Evolutionary conservation across 2,329 filamentous ascomycete genomes (phyloP), one percentile per base, ranked within the genome.

Genomic region (Furcasterigmium sp.): DNA sequence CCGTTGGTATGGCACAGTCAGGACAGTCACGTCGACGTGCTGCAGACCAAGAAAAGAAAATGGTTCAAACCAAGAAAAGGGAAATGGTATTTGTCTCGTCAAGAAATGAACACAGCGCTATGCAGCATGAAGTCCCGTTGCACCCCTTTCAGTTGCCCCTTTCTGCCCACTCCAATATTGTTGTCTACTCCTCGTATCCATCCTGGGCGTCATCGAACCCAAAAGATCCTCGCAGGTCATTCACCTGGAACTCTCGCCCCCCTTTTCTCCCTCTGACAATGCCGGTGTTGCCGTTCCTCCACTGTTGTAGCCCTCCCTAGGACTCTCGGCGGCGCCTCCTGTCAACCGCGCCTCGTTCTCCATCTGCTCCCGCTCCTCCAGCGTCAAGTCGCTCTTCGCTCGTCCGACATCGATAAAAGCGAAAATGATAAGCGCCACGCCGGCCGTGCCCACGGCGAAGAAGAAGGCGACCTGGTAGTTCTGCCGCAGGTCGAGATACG

Each of bases 401-500:
- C 41, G 41, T 7, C 50, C 51, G 32, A 51, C 49, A 10, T 42
- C 63, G 4, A 84, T 74, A 30, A 77, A 80, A 0, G 77, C 61
- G 44, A 83, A 72, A 13, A 85, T 58, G 0, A 64, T 13, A 42
- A 85, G 48, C 1, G 76, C 71, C 1, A 74, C 51, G 4, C 58
- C 68, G 0, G 80, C 75, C 39, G 76, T 67, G 1, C 69, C 82
- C 18, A 80, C 68, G 41, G 80, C 76, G 19, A 82, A 78, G 82
- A 82, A 85, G 51, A 87, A 85, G 0, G 76, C 80, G 19, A 76
- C 73, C 56, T 80, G 75, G 56, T 85, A 86, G 46, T 80, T 83
- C 44, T 67, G 51, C 37, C 64, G 63, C 32, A 64, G 43, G 0
- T 73, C 73, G 14, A 72, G 49, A 3, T 57, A 49, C 29, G 62